A percentile compares a stretch with the other conserved stretches of the same genome.
Conservation (phyloP, 2,329 filamentous ascomycete genomes). For the Nakataea oryzae region DNA sequence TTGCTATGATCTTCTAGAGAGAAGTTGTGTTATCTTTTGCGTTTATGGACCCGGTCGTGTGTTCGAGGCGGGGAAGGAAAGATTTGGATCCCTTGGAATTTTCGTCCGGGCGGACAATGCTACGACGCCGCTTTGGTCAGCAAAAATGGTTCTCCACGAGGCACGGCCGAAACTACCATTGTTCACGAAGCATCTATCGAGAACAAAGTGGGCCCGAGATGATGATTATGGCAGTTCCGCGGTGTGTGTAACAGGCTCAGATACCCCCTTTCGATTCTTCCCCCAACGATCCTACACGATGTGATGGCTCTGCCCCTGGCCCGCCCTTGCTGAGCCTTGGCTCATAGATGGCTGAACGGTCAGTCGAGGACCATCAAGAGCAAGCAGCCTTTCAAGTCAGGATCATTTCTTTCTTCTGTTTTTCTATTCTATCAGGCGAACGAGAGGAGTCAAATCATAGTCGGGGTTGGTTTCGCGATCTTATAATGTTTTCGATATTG, state of each 20-base stretch:
- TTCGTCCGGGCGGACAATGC: neutral
- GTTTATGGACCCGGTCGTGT: neutral
- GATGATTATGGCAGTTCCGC: too few species aligned
- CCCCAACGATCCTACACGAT: too few species aligned
- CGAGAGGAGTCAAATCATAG: neutral
- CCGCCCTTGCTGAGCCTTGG: neutral
- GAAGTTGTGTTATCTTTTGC: neutral
- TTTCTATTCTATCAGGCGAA: neutral
- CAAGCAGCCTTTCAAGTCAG: neutral
- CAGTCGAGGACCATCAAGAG: neutral
- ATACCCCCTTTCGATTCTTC: too few species aligned
- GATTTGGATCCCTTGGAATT: neutral
- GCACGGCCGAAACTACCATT: too few species aligned
- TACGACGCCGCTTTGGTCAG: neutral
- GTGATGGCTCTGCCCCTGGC: too few species aligned
- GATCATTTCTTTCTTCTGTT: neutral
- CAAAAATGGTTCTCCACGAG: too few species aligned
- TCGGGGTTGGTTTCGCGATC: neutral
- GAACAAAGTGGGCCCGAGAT: too few species aligned
- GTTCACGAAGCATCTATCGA: too few species aligned
- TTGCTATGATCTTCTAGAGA: neutral
- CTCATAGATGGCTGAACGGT: neutral
- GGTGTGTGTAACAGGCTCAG: too few species aligned
- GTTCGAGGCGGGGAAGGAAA: neutral
- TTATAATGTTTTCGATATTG: neutral